Percentiles rank a stretch among this genome's conserved stretches.
Evolutionary conservation across 2,329 filamentous ascomycete genomes (phyloP).

Genomic region (Scorias spongiosa): DNA sequence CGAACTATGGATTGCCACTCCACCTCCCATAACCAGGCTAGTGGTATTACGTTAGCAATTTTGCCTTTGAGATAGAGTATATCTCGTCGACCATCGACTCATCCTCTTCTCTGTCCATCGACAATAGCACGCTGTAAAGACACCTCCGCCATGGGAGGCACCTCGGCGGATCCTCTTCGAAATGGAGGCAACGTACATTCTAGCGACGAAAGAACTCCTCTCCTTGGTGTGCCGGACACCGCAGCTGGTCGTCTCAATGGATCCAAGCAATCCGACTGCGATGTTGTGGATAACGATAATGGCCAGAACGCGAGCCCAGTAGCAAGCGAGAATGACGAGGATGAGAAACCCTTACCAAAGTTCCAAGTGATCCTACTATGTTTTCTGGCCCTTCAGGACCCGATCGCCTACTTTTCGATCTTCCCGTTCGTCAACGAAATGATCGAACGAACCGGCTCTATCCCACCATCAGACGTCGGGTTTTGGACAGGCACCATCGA

Average conservation of each 20-base stretch:
- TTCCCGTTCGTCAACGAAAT: constrained; percentile 70
- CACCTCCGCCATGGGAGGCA: not conserved
- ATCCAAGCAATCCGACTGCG: constrained; percentile 3
- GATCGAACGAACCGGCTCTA: constrained; percentile 49
- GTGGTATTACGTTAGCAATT: too few species aligned
- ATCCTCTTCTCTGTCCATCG: too few species aligned
- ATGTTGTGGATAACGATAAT: constrained; percentile 1
- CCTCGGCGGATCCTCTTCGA: constrained; percentile 3
- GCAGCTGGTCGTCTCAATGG: not conserved
- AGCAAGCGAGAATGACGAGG: not conserved
- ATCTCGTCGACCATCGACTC: too few species aligned
- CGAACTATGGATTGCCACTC: too few species aligned
- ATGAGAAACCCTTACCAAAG: constrained; percentile 34
- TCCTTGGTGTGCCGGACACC: constrained; percentile 9
- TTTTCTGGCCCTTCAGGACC: constrained; percentile 57
- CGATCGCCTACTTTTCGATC: constrained; percentile 70
- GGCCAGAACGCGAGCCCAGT: not conserved
- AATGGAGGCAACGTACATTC: constrained; percentile 2
- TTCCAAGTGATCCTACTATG: constrained; percentile 59
- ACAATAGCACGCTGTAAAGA: not conserved
- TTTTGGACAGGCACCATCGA: constrained; percentile 67
- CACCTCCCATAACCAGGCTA: too few species aligned
- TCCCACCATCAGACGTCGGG: constrained; percentile 52
- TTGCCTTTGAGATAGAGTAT: too few species aligned
- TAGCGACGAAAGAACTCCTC: constrained; percentile 12